Evolutionary conservation across 2,329 filamentous ascomycete genomes (phyloP), one percentile per base, ranked within the genome.

Genomic region (Fusarium sp.): DNA sequence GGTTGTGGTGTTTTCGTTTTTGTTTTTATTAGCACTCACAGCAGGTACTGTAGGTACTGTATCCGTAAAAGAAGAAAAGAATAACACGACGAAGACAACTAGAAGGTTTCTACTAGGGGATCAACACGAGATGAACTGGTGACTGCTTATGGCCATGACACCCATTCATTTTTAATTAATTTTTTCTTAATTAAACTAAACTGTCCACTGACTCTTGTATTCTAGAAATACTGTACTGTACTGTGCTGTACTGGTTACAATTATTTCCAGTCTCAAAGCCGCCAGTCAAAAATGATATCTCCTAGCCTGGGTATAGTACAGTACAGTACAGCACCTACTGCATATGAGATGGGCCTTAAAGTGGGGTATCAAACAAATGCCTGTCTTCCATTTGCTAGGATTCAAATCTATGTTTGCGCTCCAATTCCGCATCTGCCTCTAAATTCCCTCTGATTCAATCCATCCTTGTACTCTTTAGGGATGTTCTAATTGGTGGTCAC

Each of bases 91-190:
- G 46, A 55, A 46, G 62, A 62, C 22, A 44, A 46, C 38, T 66
- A 66, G 62, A 66, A 62, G 49, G 30, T 66, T 66, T 66, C 24
- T 9, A 34, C 55, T 54, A 34, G 44, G 24, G 30, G 44, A 62
- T 50, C 38, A 53, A 54, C 43, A 45, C 18, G 20, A 42, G 45
- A 45, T 61, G 42, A 50, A 34, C 20, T 16, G 43, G 30, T 46
- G 20, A 27, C 50, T 52, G 32, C 18, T 52, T 42, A 27, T 42
- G 32, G 32, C 14, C 50, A 27, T 16, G 32, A 20, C 50, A 52
- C 9, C 50, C 32, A 27, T 52, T 20, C 24, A 15, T 18, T 10
- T 52, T 52, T 27, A 15, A 42, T 42, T 27, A 27, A 20, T 40
- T 42, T n/a, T 34, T 34, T 15, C 9, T 34, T 38, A 10, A 38